Evolutionary conservation across 2,329 filamentous ascomycete genomes (phyloP).

Genomic region (Colletotrichum aenigma): DNA sequence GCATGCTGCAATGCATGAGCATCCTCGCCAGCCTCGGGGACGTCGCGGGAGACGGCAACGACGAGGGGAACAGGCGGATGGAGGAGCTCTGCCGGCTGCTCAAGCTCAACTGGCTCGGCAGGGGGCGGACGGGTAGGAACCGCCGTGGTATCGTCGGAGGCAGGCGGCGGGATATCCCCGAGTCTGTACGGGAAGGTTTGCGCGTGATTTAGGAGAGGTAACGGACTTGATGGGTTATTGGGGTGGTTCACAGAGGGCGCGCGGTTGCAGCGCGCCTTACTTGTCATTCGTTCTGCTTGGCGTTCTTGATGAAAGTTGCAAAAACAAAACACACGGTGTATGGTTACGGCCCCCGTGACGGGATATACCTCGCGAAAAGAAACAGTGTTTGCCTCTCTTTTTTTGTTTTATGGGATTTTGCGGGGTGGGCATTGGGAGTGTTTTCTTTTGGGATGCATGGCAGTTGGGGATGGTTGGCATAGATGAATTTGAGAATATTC

Average conservation of each 20-base stretch:
- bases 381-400: conserved; percentile 12
- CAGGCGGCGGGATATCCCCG: conserved; percentile 46
- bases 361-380: conserved; percentile 3
- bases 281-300: not conserved
- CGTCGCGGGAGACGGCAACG: conserved; percentile 53
- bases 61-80: conserved; percentile 78
- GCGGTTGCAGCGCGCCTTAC: not conserved
- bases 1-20: conserved; percentile 96
- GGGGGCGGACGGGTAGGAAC: conserved; percentile 88
- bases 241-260: not conserved
- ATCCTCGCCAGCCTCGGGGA: conserved; percentile 75
- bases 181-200: conserved; percentile 35
- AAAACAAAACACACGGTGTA: not conserved
- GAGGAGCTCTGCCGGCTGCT: conserved; percentile 84
- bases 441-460: not conserved
- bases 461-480: not conserved
- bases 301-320: not conserved
- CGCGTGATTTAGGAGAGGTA: conserved; percentile 34
- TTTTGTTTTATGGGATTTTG: not conserved
- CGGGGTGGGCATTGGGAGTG: not conserved
- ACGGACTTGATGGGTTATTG: not conserved
- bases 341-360: conserved; percentile 12
- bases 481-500: not conserved
- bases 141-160: conserved; percentile 86
- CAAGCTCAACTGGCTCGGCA: conserved; percentile 95